phyloP scores from a whole-genome alignment of 768 basidiomycete genomes.

The Tricholoma saponaceum region DNA sequence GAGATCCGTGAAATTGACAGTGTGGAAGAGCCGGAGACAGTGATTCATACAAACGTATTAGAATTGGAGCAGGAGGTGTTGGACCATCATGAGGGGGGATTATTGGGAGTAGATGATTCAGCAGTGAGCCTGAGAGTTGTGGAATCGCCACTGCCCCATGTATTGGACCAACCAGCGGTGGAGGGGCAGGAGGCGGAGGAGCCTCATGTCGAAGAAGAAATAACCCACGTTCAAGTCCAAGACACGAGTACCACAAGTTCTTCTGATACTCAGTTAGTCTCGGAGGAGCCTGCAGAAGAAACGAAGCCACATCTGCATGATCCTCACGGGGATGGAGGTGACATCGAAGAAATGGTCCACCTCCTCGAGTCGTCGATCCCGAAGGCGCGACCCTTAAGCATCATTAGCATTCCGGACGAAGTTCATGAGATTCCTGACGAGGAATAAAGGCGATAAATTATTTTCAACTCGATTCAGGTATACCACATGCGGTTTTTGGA shows the following conservation, averaged over 20 bases:
- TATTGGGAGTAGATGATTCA: neutral
- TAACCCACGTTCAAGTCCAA: neutral
- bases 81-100: neutral
- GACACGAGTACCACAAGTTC: slow-evolving; percentile 1
- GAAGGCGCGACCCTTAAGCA: slow-evolving; percentile 39
- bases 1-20: neutral
- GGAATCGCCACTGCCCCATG: neutral
- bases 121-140: no score
- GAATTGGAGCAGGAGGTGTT: neutral
- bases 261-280: slow-evolving; percentile 6
- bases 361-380: slow-evolving; percentile 49
- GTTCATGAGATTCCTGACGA: slow-evolving; percentile 53
- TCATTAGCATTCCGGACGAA: slow-evolving; percentile 50
- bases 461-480: neutral
- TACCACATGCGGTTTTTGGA: neutral
- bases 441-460: slow-evolving; percentile 29
- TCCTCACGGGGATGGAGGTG: slow-evolving; percentile 38
- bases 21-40: neutral
- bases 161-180: neutral
- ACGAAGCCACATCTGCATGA: slow-evolving; percentile 9
- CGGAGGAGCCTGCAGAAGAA: slow-evolving; percentile 14
- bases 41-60: neutral
- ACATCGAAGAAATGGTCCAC: slow-evolving; percentile 64
- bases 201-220: neutral
- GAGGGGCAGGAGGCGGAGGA: neutral